Conservation (phyloP, 2,329 filamentous ascomycete species). For the Aaosphaeria pasadenensis region DNA sequence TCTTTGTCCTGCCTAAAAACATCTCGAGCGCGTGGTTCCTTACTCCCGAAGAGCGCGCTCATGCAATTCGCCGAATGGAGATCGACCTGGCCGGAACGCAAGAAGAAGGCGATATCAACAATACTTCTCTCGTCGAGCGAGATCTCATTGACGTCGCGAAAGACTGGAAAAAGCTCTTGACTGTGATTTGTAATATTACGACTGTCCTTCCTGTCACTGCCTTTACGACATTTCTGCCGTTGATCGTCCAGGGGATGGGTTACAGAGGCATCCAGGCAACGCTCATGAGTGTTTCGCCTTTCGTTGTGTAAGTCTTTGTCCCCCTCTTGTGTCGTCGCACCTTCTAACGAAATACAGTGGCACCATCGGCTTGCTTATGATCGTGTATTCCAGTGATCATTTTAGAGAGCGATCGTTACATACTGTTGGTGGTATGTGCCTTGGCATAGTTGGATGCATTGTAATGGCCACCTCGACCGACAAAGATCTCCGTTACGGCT, state of each 20-base stretch:
- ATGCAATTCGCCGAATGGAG: conserved; percentile 2
- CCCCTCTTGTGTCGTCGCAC: too few species aligned
- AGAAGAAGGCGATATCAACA: neutral
- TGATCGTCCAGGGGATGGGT: conserved; percentile 6
- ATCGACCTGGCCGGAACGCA: neutral
- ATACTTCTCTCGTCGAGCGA: neutral
- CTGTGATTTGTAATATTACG: conserved; percentile 2
- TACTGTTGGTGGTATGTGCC: neutral
- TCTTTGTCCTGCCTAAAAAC: conserved; percentile 30
- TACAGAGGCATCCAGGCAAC: conserved; percentile 3
- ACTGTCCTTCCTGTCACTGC: conserved; percentile 3
- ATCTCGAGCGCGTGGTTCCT: neutral
- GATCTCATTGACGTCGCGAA: conserved; percentile 6
- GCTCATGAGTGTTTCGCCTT: conserved; percentile 8
- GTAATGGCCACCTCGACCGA: conserved; percentile 1
- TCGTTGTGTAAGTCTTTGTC: neutral
- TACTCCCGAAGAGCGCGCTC: conserved; percentile 1
- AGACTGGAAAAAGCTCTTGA: conserved; percentile 7
- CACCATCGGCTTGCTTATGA: conserved; percentile 3
- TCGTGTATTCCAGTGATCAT: conserved; percentile 6
- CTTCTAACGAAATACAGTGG: neutral
- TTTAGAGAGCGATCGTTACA: conserved; percentile 2
- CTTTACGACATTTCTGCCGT: conserved; percentile 4
- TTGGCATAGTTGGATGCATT: conserved; percentile 4
- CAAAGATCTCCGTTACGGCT: conserved; percentile 4